phyloP scores from a whole-genome alignment of 225 moss, liverwort and hornwort genomes.

The Ulota crispa region DNA sequence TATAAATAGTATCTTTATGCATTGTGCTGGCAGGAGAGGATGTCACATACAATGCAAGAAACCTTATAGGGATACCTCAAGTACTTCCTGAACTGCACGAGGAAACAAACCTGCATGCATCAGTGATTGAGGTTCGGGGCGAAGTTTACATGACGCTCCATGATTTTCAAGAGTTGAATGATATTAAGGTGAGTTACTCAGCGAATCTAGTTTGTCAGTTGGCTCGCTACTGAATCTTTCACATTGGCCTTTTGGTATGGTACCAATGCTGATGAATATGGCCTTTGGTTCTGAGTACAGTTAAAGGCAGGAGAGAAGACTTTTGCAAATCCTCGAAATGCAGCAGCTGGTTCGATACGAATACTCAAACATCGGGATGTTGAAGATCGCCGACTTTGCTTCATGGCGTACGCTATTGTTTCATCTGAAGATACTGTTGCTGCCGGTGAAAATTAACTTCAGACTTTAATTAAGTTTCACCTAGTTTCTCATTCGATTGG shows the following conservation, averaged over 20 bases:
- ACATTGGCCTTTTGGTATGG: constrained; percentile 1
- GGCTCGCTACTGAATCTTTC: background rate
- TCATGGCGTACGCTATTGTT: constrained; percentile 73
- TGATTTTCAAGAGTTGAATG: constrained; percentile 72
- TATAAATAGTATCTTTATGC: constrained; percentile 9
- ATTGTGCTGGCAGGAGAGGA: constrained; percentile 69
- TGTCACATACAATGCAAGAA: constrained; percentile 80
- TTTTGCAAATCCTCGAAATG: constrained; percentile 85
- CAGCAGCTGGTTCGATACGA: constrained; percentile 84
- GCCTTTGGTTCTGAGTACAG: constrained; percentile 37
- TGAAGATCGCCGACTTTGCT: constrained; percentile 65
- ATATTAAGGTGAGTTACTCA: constrained; percentile 47
- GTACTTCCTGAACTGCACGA: constrained; percentile 45
- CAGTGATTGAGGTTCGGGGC: constrained; percentile 76
- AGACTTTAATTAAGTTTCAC: constrained; percentile 8
- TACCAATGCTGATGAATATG: background rate
- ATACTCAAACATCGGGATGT: constrained; percentile 51
- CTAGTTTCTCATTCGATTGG: constrained; percentile 7
- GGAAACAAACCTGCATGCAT: constrained; percentile 32
- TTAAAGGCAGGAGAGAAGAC: constrained; percentile 63
- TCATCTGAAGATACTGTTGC: constrained; percentile 40
- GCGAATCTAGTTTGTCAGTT: background rate
- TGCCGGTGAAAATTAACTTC: constrained; percentile 24
- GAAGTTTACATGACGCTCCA: constrained; percentile 76
- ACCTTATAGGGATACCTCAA: constrained; percentile 58